Conservation (phyloP, 129 eudicot genomes). For the Lactuca sativa region DNA sequence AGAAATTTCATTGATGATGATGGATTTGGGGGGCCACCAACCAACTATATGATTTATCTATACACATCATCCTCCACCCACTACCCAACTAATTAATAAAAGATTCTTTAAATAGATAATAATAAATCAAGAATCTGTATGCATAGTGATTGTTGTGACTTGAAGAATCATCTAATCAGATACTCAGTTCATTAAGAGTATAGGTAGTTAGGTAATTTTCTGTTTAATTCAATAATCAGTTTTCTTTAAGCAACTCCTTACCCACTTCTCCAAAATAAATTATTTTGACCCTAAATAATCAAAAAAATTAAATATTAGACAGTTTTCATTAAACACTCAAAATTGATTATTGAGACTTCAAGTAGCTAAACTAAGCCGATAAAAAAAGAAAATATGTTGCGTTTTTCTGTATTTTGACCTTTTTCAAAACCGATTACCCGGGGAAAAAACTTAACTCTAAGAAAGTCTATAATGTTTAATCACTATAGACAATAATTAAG, state of each 20-base stretch:
- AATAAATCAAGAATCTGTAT: conserved; percentile 10
- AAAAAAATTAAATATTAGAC: too few species aligned
- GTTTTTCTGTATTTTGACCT: too few species aligned
- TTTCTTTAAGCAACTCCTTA: background rate
- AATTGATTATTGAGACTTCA: too few species aligned
- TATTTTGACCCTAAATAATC: too few species aligned
- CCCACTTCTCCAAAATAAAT: background rate
- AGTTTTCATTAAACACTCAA: background rate
- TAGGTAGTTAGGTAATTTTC: background rate
- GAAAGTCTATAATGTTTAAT: too few species aligned
- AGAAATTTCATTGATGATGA: conserved; percentile 1
- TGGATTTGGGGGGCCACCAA: conserved; percentile 3
- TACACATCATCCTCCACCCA: conserved; percentile 11
- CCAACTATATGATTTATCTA: conserved; percentile 7
- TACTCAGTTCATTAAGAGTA: background rate
- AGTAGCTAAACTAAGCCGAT: too few species aligned
- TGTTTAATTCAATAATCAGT: background rate
- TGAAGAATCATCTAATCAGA: background rate
- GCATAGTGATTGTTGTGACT: background rate
- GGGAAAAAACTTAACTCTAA: too few species aligned
- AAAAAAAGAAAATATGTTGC: too few species aligned
- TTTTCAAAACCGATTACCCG: too few species aligned
- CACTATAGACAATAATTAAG: too few species aligned
- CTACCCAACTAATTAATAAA: background rate
- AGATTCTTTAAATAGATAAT: background rate